Evolutionary conservation across 441 rosid genomes (phyloP), one percentile per base, ranked within the genome.

Genomic region (Biscutella laevigata): DNA sequence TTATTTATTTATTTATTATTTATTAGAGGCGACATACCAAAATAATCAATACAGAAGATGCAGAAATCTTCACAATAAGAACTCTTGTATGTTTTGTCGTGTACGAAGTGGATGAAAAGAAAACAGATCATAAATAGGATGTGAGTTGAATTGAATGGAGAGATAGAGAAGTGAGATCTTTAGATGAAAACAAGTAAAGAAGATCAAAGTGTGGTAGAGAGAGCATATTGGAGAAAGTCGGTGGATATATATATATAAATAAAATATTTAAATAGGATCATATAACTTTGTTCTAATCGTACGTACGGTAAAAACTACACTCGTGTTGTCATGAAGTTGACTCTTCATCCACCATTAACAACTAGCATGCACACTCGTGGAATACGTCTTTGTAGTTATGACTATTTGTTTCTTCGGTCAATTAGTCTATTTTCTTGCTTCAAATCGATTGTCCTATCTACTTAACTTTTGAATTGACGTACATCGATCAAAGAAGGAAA

Each of bases 361-460:
- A 43, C 64, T 48, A n/a, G n/a, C n/a, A n/a, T n/a, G n/a, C n/a
- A n/a, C 63, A 56, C 30, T 64, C 69, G 69, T 64, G 57, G 58
- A 32, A 25, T 33, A 49, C 26, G 62, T 64, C 57, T 56, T 1
- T 55, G 32, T 48, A 37, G 51, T 39, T 63, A 38, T 48, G 50
- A 24, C 57, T 63, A 16, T 32, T 55, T 40, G 37, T 46, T 36
- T n/a, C n/a, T n/a, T n/a, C n/a, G n/a, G n/a, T n/a, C n/a, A n/a
- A n/a, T n/a, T n/a, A n/a, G n/a, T n/a, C n/a, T n/a, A n/a, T n/a
- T n/a, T n/a, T n/a, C n/a, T n/a, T n/a, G n/a, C n/a, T n/a, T n/a
- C n/a, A 15, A 13, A 22, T 45, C 21, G 21, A 44, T 5, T n/a
- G 13, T 34, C 61, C 19, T 29, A 29, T 53, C 27, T 37, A n/a